Conservation (phyloP, 139 green algal genomes). For the Picochlorum sp. region DNA sequence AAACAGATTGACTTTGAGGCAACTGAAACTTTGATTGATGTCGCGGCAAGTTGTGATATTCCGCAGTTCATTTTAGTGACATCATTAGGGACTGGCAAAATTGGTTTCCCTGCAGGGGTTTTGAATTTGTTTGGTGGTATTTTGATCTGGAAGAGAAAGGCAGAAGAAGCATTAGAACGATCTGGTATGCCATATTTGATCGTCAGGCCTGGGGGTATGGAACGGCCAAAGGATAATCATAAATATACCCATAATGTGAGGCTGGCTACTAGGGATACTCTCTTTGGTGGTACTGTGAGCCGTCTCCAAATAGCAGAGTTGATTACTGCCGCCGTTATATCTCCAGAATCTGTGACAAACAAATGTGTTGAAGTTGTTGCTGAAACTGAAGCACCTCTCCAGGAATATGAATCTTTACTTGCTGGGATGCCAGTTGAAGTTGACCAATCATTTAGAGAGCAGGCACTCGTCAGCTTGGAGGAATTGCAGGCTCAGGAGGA, state of each 20-base stretch:
- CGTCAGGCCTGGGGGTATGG: conserved; percentile 85
- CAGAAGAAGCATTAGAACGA: conserved; percentile 69
- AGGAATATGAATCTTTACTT: conserved; percentile 41
- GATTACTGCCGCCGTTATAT: conserved; percentile 44
- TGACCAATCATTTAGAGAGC: conserved; percentile 9
- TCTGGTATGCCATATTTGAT: conserved; percentile 82
- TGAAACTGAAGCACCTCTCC: conserved; percentile 42
- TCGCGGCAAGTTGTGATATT: conserved; percentile 45
- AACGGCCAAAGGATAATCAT: conserved; percentile 77
- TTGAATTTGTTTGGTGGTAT: conserved; percentile 86
- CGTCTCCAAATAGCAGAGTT: conserved; percentile 83
- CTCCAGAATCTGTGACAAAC: conserved; percentile 55
- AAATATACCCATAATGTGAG: conserved; percentile 83
- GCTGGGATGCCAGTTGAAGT: neutral
- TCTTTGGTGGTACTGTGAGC: conserved; percentile 78
- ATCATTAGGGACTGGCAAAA: conserved; percentile 78
- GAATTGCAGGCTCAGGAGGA: conserved; percentile 1
- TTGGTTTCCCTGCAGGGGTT: conserved; percentile 58
- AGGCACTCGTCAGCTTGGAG: conserved; percentile 12
- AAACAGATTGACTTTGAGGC: conserved; percentile 65
- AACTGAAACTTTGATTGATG: conserved; percentile 59
- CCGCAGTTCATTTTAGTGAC: conserved; percentile 80
- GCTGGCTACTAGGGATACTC: conserved; percentile 51
- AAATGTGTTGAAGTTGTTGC: conserved; percentile 81
- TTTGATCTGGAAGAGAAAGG: conserved; percentile 73